Evolutionary conservation across 2,329 filamentous ascomycete species (phyloP).

Genomic region (Aspergillus sp.): DNA sequence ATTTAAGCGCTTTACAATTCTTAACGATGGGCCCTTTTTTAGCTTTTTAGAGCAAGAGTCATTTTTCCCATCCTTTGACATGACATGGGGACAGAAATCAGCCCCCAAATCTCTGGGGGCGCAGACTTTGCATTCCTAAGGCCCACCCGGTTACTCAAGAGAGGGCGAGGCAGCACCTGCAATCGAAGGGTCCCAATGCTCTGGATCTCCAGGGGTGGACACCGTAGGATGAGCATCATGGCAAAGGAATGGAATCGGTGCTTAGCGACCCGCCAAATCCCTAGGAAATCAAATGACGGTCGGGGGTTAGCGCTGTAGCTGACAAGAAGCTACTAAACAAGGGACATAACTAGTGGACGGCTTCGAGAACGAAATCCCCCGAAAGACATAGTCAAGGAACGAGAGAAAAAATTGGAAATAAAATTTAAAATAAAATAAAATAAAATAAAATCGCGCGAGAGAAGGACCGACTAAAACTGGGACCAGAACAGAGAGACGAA

Average conservation of each 20-base stretch:
- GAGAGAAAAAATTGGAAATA: background rate
- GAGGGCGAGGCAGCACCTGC: constrained; percentile 16
- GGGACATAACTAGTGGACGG: constrained; percentile 6
- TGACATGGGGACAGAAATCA: constrained; percentile 23
- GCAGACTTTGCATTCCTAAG: constrained; percentile 29
- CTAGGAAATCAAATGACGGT: constrained; percentile 17
- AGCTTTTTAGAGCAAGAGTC: constrained; percentile 13
- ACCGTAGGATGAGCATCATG: constrained; percentile 16
- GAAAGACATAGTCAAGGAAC: background rate
- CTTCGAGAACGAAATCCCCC: background rate
- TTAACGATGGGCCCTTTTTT: constrained; percentile 23
- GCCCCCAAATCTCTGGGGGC: constrained; percentile 33
- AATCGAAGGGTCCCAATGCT: constrained; percentile 21
- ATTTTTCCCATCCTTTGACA: constrained; percentile 14
- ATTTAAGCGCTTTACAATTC: constrained; percentile 38
- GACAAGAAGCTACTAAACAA: constrained; percentile 6
- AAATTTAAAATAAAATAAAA: background rate
- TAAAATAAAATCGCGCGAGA: constrained; percentile 8
- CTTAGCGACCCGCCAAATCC: constrained; percentile 15
- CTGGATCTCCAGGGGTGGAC: constrained; percentile 23
- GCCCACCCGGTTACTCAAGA: constrained; percentile 19
- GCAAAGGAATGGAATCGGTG: constrained; percentile 12
- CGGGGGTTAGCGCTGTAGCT: constrained; percentile 22
- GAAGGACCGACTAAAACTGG: constrained; percentile 1
- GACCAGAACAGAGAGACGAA: background rate